phyloP scores from a whole-genome alignment of 257 asterid species.

The Henckelia pumila region DNA sequence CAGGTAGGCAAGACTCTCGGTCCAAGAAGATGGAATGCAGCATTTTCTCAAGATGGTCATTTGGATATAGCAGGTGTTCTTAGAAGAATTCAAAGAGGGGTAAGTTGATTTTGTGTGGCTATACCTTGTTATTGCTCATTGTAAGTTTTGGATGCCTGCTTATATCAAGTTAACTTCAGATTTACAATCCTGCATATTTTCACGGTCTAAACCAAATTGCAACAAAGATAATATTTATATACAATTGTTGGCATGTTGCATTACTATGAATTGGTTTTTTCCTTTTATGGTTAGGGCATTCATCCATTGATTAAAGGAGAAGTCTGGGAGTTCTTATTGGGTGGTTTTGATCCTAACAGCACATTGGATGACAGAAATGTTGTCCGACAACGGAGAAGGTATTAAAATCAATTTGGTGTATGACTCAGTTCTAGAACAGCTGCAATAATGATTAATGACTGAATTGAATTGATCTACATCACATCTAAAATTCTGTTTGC shows the following conservation, averaged over 20 bases:
- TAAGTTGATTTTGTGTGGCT: slow-evolving; percentile 30
- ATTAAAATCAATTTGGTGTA: slow-evolving; percentile 21
- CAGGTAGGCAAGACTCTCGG: slow-evolving; percentile 91
- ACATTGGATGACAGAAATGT: slow-evolving; percentile 66
- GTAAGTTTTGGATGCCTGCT: slow-evolving; percentile 1
- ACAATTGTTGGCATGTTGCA: slow-evolving; percentile 9
- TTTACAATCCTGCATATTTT: background rate
- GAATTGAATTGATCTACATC: slow-evolving; percentile 8
- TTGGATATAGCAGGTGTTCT: slow-evolving; percentile 93
- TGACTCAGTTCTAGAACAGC: background rate
- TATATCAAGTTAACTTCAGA: slow-evolving; percentile 16
- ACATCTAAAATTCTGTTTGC: background rate
- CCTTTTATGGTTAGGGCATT: slow-evolving; percentile 53
- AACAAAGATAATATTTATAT: slow-evolving; percentile 3
- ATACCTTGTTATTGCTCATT: slow-evolving; percentile 5
- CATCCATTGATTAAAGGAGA: slow-evolving; percentile 93
- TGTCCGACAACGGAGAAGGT: slow-evolving; percentile 72
- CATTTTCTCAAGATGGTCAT: slow-evolving; percentile 75
- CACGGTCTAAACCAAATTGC: background rate
- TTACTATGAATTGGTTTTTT: slow-evolving; percentile 22
- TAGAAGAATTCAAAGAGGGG: slow-evolving; percentile 97
- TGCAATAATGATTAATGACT: slow-evolving; percentile 2
- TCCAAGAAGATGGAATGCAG: slow-evolving; percentile 94
- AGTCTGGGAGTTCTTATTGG: slow-evolving; percentile 94
- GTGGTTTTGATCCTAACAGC: slow-evolving; percentile 91